Percentiles rank a stretch among this genome's conserved stretches.
Evolutionary conservation across 768 basidiomycete species (phyloP).

Genomic region (Lactifluus hygrophoroides): DNA sequence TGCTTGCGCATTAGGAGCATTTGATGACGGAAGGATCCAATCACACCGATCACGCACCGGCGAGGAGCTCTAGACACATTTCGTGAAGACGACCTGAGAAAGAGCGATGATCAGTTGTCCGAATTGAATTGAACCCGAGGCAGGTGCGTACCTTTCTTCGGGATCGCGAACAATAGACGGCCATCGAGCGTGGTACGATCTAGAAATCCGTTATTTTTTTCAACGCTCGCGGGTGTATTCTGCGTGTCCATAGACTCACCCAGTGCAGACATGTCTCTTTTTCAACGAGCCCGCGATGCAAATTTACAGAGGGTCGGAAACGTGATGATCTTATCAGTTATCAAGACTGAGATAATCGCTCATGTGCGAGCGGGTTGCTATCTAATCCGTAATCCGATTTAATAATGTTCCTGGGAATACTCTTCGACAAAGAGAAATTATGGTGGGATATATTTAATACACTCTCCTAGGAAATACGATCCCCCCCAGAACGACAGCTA

Average conservation of each 20-base stretch:
- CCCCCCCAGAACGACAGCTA: too few species aligned
- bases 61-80: slow-evolving; percentile 76
- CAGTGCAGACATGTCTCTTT: not conserved
- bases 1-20: not conserved
- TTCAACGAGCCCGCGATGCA: not conserved
- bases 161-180: slow-evolving; percentile 87
- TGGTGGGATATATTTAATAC: too few species aligned
- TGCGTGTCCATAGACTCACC: not conserved
- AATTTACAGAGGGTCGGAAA: not conserved
- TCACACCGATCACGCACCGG: slow-evolving; percentile 49
- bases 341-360: too few species aligned
- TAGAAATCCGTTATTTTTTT: too few species aligned
- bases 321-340: not conserved
- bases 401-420: not conserved
- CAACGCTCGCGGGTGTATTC: not conserved
- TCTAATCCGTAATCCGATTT: not conserved
- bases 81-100: slow-evolving; percentile 81
- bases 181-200: slow-evolving; percentile 78
- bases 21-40: not conserved
- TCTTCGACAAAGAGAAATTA: too few species aligned
- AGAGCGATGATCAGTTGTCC: not conserved
- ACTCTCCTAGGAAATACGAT: too few species aligned
- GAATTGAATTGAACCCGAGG: not conserved
- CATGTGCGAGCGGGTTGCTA: not conserved
- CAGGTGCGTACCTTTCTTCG: slow-evolving; percentile 78